Percentiles rank a stretch among this genome's conserved stretches.
Conservation (phyloP, 371 early-diverging fungal species). For the Mortierella sp. region DNA sequence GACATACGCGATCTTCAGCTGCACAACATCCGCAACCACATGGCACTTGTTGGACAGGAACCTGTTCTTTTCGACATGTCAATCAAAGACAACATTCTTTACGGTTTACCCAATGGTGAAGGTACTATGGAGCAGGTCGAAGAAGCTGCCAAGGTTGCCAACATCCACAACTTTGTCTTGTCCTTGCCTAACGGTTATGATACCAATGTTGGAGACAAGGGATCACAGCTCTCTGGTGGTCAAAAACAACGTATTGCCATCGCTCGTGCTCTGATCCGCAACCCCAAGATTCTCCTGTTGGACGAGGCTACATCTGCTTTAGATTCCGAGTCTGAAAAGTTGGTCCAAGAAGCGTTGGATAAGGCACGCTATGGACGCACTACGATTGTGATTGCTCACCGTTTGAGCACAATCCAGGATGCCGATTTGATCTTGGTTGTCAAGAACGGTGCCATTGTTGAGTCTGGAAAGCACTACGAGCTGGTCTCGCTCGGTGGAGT, state of each 20-base stretch:
- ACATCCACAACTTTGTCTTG: slow-evolving; percentile 84
- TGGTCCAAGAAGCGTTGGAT: slow-evolving; percentile 92
- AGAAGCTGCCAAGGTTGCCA: slow-evolving; percentile 73
- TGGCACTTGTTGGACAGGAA: slow-evolving; percentile 92
- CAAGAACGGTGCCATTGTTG: slow-evolving; percentile 82
- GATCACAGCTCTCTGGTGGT: slow-evolving; percentile 78
- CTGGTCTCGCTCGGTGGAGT: slow-evolving; percentile 63
- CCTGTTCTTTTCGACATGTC: slow-evolving; percentile 88
- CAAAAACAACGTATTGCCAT: slow-evolving; percentile 81
- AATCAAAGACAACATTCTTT: slow-evolving; percentile 86
- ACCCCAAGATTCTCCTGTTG: slow-evolving; percentile 88
- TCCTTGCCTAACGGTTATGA: slow-evolving; percentile 81
- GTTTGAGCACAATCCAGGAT: slow-evolving; percentile 78
- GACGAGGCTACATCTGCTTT: slow-evolving; percentile 98
- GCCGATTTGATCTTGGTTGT: slow-evolving; percentile 86
- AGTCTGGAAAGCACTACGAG: slow-evolving; percentile 86
- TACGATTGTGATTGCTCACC: slow-evolving; percentile 79
- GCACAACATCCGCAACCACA: slow-evolving; percentile 72
- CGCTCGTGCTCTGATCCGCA: slow-evolving; percentile 81
- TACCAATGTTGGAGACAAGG: slow-evolving; percentile 84
- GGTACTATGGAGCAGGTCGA: slow-evolving; percentile 69
- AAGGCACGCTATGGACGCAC: slow-evolving; percentile 75
- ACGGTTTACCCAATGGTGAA: slow-evolving; percentile 62
- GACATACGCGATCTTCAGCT: slow-evolving; percentile 75
- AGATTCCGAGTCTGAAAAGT: slow-evolving; percentile 90